Conservation (phyloP, 1,284 basidiomycete genomes). For the Puccinia novopanici region DNA sequence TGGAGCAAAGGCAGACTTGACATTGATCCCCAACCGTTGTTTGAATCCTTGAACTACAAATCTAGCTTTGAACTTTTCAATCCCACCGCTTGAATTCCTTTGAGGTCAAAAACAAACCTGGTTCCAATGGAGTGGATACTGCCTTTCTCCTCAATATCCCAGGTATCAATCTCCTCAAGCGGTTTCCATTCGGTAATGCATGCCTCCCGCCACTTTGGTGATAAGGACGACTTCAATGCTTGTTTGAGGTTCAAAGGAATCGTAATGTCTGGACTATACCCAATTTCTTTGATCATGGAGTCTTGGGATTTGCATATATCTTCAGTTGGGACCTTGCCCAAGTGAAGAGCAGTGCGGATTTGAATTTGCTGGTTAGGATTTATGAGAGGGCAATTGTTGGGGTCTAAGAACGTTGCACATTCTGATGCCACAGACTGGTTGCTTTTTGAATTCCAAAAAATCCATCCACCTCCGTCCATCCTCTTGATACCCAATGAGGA, state of each 20-base stretch:
- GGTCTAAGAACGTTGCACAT: not conserved
- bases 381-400: not conserved
- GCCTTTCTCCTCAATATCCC: not conserved
- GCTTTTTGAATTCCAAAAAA: slow-evolving; percentile 6
- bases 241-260: no score
- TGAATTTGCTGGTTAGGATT: no score
- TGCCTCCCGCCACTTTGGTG: not conserved
- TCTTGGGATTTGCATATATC: no score
- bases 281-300: no score
- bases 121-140: not conserved
- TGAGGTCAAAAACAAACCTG: slow-evolving; percentile 4
- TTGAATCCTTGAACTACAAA: not conserved
- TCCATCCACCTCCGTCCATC: not conserved
- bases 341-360: not conserved
- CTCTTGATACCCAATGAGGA: slow-evolving; percentile 2
- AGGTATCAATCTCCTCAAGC: no score
- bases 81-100: not conserved
- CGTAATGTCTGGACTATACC: no score
- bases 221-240: not conserved
- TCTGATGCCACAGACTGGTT: not conserved
- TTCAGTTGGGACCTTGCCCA: no score
- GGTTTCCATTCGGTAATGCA: not conserved
- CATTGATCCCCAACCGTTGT: not conserved
- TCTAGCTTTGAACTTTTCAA: not conserved
- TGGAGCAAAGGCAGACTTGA: not conserved